Conservation (phyloP, 1,139 yeast species). For the Geotrichum restrictum region DNA sequence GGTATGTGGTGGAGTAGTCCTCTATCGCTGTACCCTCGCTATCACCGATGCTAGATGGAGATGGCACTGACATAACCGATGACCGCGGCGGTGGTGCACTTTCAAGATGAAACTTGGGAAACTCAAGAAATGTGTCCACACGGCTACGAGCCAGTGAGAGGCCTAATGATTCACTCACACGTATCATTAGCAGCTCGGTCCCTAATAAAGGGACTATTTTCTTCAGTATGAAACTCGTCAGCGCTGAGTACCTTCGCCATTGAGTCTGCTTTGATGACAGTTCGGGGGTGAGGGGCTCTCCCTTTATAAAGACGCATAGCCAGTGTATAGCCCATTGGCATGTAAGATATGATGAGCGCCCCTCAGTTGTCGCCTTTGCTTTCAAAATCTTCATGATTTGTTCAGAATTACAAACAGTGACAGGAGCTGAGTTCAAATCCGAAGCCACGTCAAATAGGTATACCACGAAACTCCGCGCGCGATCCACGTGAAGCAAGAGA, state of each 20-base stretch:
- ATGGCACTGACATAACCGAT: neutral
- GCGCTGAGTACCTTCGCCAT: conserved; percentile 7
- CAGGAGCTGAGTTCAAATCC: neutral
- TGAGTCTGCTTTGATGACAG: neutral
- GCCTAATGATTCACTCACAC: neutral
- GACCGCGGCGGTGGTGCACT: neutral
- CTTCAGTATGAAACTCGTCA: conserved; percentile 2
- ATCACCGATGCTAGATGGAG: too few relatives aligned
- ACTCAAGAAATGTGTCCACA: neutral
- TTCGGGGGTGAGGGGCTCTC: neutral
- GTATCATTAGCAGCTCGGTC: conserved; percentile 6
- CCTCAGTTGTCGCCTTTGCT: neutral
- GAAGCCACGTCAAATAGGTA: neutral
- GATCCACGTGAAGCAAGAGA: neutral
- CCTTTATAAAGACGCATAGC: neutral
- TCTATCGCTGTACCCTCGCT: neutral
- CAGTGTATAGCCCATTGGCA: conserved; percentile 12
- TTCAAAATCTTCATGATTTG: neutral
- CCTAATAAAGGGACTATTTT: neutral
- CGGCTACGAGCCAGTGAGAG: neutral
- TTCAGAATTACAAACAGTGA: neutral
- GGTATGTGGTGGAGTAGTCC: neutral
- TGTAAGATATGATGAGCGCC: conserved; percentile 3
- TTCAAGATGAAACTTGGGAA: neutral
- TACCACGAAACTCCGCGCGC: neutral